Percentiles rank a stretch among this genome's conserved stretches.
Conservation (phyloP, 192 early-diverging fungal species). For the Glomus cerebriforme region DNA sequence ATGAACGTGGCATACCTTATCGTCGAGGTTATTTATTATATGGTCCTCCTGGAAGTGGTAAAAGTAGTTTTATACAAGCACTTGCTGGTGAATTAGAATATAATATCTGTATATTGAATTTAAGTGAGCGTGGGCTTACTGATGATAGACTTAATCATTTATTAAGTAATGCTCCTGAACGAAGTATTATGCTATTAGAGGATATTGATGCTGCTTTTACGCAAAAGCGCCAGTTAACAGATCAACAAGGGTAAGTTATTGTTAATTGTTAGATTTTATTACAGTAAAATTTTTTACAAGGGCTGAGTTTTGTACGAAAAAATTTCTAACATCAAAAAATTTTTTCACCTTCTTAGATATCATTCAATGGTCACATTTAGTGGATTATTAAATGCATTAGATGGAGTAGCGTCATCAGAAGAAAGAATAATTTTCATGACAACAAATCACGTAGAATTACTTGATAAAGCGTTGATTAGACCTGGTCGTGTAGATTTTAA, state of each 20-base stretch:
- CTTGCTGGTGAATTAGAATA: conserved; percentile 85
- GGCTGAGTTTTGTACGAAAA: no score
- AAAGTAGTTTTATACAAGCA: conserved; percentile 92
- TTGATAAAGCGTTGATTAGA: conserved; percentile 79
- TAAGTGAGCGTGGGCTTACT: conserved; percentile 79
- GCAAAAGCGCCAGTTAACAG: conserved; percentile 61
- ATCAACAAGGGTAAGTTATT: conserved; percentile 63
- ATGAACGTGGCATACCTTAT: conserved; percentile 86
- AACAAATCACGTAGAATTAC: conserved; percentile 78
- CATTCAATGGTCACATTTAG: conserved; percentile 85
- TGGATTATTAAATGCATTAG: conserved; percentile 85
- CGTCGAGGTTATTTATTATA: conserved; percentile 85
- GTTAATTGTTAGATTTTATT: not conserved
- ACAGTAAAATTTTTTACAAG: no score
- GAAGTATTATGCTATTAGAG: conserved; percentile 79
- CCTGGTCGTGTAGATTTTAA: conserved; percentile 81
- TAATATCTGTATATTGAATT: conserved; percentile 87
- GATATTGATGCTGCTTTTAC: conserved; percentile 87
- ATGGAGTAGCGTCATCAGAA: conserved; percentile 85
- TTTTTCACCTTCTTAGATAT: conserved; percentile 51
- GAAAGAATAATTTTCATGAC: conserved; percentile 92
- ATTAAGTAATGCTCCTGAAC: conserved; percentile 75
- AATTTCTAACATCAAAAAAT: not conserved
- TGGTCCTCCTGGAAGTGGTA: conserved; percentile 89
- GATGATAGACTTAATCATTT: conserved; percentile 84